Evolutionary conservation across 805 yeast genomes (phyloP), one percentile per base, ranked within the genome.

Genomic region (Kazachstania psychrophila): DNA sequence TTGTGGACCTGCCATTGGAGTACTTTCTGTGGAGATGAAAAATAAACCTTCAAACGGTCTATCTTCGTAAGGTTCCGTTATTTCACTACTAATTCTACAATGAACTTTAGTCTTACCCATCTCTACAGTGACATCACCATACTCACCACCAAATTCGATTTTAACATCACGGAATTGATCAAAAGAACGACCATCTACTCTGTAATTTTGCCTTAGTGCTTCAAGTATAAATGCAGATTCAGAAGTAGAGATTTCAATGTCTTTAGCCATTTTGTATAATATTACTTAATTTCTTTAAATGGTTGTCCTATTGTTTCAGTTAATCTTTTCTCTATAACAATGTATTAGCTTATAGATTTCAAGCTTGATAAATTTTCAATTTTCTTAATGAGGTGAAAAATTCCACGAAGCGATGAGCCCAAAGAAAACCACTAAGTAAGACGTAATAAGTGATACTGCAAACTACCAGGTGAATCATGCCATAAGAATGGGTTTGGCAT

Each of bases 1-100:
- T 47, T 75, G 69, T 1, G 94, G 79, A 5, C 87, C 77, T 1
- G 96, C 95, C 86, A 89, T 80, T 12, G 96, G 84, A 15, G 87
- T 73, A 29, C 84, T 75, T 51, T 92, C 97, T 2, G 95, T 82
- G 34, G 81, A 74, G 11, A 92, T 87, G 17, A 72, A 67, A 55
- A 92, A 87, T 3, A 82, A 51, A 1, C 98, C 98, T 59, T 92
- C 98, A 55, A 85, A 89, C 0, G 96, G 96, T 37, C 95, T 69
- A 47, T 88, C 94, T 34, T 86, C 95, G 44, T 70, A 79, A 0
- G 98, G 98, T 40, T 74, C 72, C 4, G 74, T 69, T 11, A 92
- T 77, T 36, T 75, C 79, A 9, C 94, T 81, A 13, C 87, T 75
- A 5, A 89, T 77, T 47, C 73, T 60, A 16, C 60, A 53, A 26